Conservation (phyloP, 2,329 filamentous ascomycete species). For the Thelonectria discophora region DNA sequence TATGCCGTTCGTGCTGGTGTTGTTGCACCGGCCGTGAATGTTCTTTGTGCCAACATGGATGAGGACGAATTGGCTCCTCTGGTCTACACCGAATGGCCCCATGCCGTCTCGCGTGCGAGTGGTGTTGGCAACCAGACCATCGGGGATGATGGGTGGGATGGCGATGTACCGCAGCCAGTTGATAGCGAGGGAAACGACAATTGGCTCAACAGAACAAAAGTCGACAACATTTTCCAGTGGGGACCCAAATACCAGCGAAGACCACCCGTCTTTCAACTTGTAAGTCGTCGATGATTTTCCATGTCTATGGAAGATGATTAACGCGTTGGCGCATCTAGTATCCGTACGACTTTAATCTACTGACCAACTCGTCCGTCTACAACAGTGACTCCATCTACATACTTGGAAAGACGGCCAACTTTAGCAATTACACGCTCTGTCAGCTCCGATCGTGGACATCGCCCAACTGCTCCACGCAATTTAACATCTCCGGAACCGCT, state of each 20-base stretch:
- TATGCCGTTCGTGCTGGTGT: constrained; percentile 75
- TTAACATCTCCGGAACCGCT: constrained; percentile 61
- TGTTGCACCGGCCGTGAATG: constrained; percentile 75
- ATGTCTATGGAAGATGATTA: constrained; percentile 29
- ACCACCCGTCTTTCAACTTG: constrained; percentile 62
- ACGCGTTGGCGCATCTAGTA: constrained; percentile 45
- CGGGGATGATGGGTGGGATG: constrained; percentile 49
- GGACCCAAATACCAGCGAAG: constrained; percentile 59
- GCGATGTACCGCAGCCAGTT: constrained; percentile 47
- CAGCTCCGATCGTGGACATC: constrained; percentile 71
- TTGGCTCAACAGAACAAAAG: constrained; percentile 64
- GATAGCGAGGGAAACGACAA: constrained; percentile 39
- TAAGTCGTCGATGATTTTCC: constrained; percentile 40
- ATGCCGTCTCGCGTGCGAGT: constrained; percentile 47
- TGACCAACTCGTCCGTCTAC: constrained; percentile 62
- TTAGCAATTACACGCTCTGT: constrained; percentile 71
- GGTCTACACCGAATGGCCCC: constrained; percentile 69
- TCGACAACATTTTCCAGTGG: constrained; percentile 78
- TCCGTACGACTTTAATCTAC: constrained; percentile 72
- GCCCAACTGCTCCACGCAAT: constrained; percentile 72
- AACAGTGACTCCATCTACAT: constrained; percentile 68
- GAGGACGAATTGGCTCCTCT: constrained; percentile 68
- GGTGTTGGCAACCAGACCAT: constrained; percentile 47
- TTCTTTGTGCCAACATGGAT: constrained; percentile 75
- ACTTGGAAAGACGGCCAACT: constrained; percentile 59